Base-by-base conservation (phyloP, 768 basidiomycete species). In the Phylloporus rhodoxanthus region DNA sequence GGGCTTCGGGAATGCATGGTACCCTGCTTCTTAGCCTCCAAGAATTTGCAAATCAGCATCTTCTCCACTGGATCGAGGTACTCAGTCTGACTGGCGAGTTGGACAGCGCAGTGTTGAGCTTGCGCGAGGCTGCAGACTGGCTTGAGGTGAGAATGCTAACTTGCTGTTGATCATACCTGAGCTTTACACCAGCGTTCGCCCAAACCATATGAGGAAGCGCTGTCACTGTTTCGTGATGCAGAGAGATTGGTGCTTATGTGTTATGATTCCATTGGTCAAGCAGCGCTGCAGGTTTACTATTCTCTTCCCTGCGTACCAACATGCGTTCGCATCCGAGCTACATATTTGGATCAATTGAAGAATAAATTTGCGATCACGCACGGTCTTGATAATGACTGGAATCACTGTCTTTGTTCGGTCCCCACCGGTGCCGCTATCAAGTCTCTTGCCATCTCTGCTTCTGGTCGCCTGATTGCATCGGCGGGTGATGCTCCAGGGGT, bases 401-500 rank as follows among this genome's bases (percentile, higher is more conserved):
- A 40, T 10, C 37, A 32, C 25, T 53, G 57, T 32, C n/a, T 50
- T 45, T 54, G 51, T 29, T 56, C 51, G 8, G 51, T 59, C 7
- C 45, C 38, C 33, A 52, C 51, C 8, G 51, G 46, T 19, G 14
- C 19, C 32, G 8, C 33, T 11, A 29, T 61, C 8, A 37, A 45
- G 34, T 61, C 56, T 23, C 55, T 60, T 26, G 51, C 48, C 17
- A 47, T 54, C 39, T 59, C 53, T 53, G 20, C 51, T 47, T 55
- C 56, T 36, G 59, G 60, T 11, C 45, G 45, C 9, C 34, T 53
- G 32, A 54, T 58, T 23, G 59, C 58, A 8, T 55, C 59, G 6
- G 57, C 52, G 25, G 53, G 53, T 34, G 50, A 39, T 14, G 25
- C 21, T 10, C 86, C 90, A 56, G 56, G 56, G 33, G 57, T 61